Evolutionary conservation across 805 yeast species (phyloP).

Genomic region (Suhomyces prunicola): DNA sequence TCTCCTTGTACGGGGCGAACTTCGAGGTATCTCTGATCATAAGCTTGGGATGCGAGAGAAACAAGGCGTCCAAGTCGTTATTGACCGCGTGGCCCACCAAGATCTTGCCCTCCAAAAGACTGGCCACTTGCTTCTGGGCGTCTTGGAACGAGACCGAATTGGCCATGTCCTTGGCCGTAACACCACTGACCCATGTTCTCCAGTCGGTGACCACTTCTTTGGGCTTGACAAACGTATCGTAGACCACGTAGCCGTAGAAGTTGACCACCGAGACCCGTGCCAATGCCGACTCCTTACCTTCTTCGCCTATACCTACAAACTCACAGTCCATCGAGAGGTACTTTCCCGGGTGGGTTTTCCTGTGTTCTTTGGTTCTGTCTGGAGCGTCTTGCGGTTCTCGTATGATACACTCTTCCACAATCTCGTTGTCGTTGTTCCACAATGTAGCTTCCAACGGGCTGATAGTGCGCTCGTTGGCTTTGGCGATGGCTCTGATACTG

Average conservation of each 20-base stretch:
- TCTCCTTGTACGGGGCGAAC: conserved; percentile 54
- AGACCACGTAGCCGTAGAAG: conserved; percentile 66
- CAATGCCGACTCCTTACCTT: conserved; percentile 65
- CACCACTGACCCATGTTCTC: conserved; percentile 92
- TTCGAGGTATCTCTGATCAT: conserved; percentile 72
- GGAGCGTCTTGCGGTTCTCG: background rate
- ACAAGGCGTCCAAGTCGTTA: conserved; percentile 70
- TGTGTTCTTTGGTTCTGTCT: conserved; percentile 9
- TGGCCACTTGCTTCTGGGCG: conserved; percentile 58
- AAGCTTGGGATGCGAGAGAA: conserved; percentile 62
- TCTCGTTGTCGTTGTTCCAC: conserved; percentile 1
- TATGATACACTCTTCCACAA: background rate
- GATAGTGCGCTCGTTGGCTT: background rate
- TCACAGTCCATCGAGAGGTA: conserved; percentile 89
- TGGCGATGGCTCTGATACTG: background rate
- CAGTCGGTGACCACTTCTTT: conserved; percentile 76
- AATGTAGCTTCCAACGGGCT: conserved; percentile 1
- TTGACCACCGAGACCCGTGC: conserved; percentile 89
- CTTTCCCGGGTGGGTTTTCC: conserved; percentile 56
- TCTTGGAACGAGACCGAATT: conserved; percentile 63
- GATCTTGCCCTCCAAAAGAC: conserved; percentile 51
- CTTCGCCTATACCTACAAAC: conserved; percentile 85
- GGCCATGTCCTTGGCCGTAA: conserved; percentile 65
- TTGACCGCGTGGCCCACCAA: conserved; percentile 84
- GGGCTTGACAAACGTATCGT: conserved; percentile 77